These are phyloP conservation scores for Podaxis mareebaensis DNA, from an alignment of 768 basidiomycete genomes.

Conservation along the genomic window DNA sequence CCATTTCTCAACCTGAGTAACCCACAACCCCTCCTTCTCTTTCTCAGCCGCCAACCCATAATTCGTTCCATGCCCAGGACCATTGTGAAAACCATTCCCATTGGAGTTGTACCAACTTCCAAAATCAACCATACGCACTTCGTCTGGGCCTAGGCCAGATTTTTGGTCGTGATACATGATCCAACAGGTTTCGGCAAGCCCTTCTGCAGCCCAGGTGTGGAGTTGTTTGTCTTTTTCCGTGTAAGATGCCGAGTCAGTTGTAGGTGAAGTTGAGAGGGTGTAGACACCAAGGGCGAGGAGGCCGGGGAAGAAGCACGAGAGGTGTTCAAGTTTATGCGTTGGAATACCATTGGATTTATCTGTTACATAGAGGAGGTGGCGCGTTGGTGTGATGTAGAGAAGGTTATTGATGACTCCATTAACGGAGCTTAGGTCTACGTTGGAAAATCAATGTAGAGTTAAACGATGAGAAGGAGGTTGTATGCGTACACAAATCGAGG, in stretches of 20 bases:
- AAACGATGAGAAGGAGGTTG: background rate
- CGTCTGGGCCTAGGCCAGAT: slow-evolving; percentile 67
- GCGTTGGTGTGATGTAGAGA: slow-evolving; percentile 55
- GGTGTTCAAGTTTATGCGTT: slow-evolving; percentile 57
- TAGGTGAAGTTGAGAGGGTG: slow-evolving; percentile 31
- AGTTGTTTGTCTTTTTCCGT: slow-evolving; percentile 37
- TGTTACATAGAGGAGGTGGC: slow-evolving; percentile 65
- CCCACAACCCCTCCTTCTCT: slow-evolving; percentile 34
- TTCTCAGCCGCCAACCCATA: background rate
- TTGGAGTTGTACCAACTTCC: slow-evolving; percentile 7
- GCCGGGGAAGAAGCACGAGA: slow-evolving; percentile 71
- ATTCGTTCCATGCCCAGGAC: slow-evolving; percentile 26
- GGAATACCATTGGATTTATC: slow-evolving; percentile 39
- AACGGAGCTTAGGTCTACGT: slow-evolving; percentile 49
- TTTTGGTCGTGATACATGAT: slow-evolving; percentile 65
- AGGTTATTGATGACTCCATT: slow-evolving; percentile 58
- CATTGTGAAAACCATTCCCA: background rate
- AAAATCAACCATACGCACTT: slow-evolving; percentile 36
- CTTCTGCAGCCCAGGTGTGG: slow-evolving; percentile 72
- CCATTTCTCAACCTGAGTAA: slow-evolving; percentile 48
- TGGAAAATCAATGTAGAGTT: slow-evolving; percentile 2
- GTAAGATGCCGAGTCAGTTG: slow-evolving; percentile 26
- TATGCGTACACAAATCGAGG: slow-evolving; percentile 53
- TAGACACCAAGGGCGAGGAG: slow-evolving; percentile 63
- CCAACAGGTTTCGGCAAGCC: slow-evolving; percentile 69